phyloP scores from a whole-genome alignment of 2,329 filamentous ascomycete genomes.

The Trichoderma oligosporum region DNA sequence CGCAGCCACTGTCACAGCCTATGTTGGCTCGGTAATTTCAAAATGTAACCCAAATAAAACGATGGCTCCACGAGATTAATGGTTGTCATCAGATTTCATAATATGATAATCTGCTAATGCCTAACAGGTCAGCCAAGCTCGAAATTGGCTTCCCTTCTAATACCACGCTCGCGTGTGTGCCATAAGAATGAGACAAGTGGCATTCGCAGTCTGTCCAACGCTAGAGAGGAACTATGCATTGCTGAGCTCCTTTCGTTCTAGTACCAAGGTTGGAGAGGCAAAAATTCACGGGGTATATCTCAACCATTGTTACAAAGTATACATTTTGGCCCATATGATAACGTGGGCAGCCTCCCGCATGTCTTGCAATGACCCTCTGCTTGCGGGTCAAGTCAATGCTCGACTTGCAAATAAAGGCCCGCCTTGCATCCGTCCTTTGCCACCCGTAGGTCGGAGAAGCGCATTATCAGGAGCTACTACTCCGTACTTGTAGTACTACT shows the following conservation, averaged over 20 bases:
- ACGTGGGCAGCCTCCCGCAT: constrained; percentile 1
- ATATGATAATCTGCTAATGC: not conserved
- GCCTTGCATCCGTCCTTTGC: not conserved
- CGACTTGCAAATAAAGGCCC: not conserved
- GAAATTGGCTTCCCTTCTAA: not conserved
- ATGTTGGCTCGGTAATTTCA: not conserved
- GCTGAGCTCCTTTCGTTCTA: too few relatives aligned
- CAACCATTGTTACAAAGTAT: not conserved
- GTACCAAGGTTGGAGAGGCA: constrained; percentile 6
- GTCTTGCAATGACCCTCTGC: not conserved
- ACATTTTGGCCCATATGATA: not conserved
- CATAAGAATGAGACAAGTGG: constrained; percentile 5
- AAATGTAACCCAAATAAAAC: not conserved
- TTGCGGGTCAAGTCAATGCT: not conserved
- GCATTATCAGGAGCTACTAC: not conserved
- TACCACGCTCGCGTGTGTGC: not conserved
- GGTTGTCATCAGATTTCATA: not conserved
- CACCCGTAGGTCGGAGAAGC: not conserved
- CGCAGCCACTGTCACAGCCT: not conserved
- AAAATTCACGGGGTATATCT: not conserved
- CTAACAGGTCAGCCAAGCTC: not conserved
- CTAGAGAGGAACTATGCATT: too few relatives aligned
- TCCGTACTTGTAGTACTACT: too few relatives aligned
- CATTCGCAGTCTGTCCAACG: not conserved
- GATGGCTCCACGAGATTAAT: not conserved